Evolutionary conservation across 139 green algal genomes (phyloP), one percentile per base, ranked within the genome.

Genomic region (Nannochloris sp.): DNA sequence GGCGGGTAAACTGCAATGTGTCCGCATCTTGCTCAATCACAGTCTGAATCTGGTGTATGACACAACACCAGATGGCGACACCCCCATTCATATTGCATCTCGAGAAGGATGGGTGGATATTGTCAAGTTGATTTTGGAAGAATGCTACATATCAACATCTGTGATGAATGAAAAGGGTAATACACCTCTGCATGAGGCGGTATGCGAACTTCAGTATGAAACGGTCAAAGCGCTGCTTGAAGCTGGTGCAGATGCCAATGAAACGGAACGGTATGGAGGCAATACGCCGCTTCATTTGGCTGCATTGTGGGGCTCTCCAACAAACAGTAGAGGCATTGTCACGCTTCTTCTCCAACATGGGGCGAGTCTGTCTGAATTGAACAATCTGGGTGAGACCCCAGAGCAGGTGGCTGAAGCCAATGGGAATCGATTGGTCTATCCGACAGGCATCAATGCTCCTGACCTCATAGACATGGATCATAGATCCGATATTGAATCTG

Each of bases 171-270:
- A 20, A 11, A 29, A 17, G 14, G 58, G 58, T 29, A 64, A 49
- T 31, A 56, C 58, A 28, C 6, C 58, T 28, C 25, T 64, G 14
- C 58, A 64, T 64, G 58, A 64, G n/a, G 58, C 58, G 0, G n/a
- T 31, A 4, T 64, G 58, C 25, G 25, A 59, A 31, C 14, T 23
- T 31, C 17, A 64, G 6, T 51, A 44, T 31, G 58, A 28, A 13
- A 11, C 25, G 4, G 58, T 59, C 12, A 64, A 49, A 9, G 25
- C 58, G 11, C 23, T 64, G 58, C 23, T 64, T 5, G 17, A 50
- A 31, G 20, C 23, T 31, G 58, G 58, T 17, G 58, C 58, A 16
- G 25, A 64, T 51, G 8, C 58, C 4, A 64, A 64, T 28, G 58
- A 23, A 12, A 49, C 5, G 40, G 16, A 51, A 29, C 6, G n/a